Conservation (phyloP, 2,329 filamentous ascomycete species). For the Lachnellula willkommii region DNA sequence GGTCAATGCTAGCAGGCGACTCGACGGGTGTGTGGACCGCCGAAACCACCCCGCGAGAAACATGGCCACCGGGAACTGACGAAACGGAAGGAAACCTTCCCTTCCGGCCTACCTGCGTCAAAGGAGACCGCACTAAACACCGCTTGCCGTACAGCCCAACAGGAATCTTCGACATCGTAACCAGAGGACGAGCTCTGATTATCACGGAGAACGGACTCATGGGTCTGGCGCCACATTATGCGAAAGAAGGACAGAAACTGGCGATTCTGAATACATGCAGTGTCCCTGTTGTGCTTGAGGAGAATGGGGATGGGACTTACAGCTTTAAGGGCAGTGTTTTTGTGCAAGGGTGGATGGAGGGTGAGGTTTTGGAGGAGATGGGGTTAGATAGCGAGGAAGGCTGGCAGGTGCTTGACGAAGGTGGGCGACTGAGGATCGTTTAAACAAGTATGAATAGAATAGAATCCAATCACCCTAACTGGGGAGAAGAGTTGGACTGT, state of each 20-base stretch:
- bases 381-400: constrained; percentile 5
- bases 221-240: constrained; percentile 8
- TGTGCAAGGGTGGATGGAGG: constrained; percentile 12
- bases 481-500: too few species aligned
- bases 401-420: constrained; percentile 8
- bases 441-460: too few species aligned
- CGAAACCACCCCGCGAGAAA: neutral
- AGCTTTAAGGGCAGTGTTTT: constrained; percentile 6
- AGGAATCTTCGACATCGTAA: constrained; percentile 1
- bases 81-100: neutral
- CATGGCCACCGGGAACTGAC: neutral
- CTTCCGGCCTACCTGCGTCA: neutral
- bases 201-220: constrained; percentile 7
- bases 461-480: too few species aligned
- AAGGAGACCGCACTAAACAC: neutral
- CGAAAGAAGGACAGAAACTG: constrained; percentile 2
- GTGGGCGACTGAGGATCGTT: constrained; percentile 6
- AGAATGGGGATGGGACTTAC: constrained; percentile 3
- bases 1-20: constrained; percentile 6
- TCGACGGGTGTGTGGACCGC: constrained; percentile 1
- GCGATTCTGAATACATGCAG: constrained; percentile 9
- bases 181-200: constrained; percentile 6
- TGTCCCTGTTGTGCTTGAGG: constrained; percentile 3
- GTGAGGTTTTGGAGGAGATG: constrained; percentile 1
- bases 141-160: neutral